Percentiles rank a stretch among this genome's conserved stretches.
Conservation (phyloP, 441 rosid species). For the Euphorbia corollata region DNA sequence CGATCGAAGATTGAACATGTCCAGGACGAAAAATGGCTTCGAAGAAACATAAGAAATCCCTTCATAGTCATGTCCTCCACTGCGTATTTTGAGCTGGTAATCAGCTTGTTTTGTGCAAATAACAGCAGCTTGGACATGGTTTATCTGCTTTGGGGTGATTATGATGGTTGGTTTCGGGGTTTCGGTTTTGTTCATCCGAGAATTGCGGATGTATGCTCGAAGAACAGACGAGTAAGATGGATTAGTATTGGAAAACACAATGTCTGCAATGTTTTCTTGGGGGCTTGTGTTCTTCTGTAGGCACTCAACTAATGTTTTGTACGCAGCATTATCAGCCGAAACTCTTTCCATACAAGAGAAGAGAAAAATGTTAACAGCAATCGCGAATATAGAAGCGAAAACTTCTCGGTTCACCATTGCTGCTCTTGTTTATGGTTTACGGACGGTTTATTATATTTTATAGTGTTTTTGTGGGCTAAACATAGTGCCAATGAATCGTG, state of each 20-base stretch:
- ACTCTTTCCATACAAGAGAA: not conserved
- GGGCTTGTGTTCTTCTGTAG: not conserved
- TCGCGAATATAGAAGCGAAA: not conserved
- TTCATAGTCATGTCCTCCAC: constrained; percentile 73
- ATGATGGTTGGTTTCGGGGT: constrained; percentile 34
- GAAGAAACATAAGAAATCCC: constrained; percentile 45
- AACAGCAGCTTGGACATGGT: constrained; percentile 45
- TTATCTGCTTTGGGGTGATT: constrained; percentile 40
- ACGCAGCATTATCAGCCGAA: not conserved
- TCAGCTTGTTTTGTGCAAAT: constrained; percentile 32
- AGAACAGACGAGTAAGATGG: not conserved
- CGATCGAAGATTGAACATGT: constrained; percentile 26
- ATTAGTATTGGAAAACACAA: not conserved
- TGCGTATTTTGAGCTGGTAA: constrained; percentile 43
- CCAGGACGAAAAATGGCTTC: constrained; percentile 38
- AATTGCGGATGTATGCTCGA: not conserved
- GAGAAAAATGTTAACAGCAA: not conserved
- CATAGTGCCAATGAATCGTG: not conserved
- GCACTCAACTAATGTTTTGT: not conserved
- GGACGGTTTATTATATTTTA: not conserved
- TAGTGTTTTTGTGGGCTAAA: not conserved
- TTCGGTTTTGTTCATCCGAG: not conserved
- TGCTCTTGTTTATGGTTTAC: not conserved
- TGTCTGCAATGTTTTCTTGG: not conserved
- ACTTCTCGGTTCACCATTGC: not conserved